Evolutionary conservation across 148 eudicot genomes (phyloP).

Genomic region (Pouteria glomerata): DNA sequence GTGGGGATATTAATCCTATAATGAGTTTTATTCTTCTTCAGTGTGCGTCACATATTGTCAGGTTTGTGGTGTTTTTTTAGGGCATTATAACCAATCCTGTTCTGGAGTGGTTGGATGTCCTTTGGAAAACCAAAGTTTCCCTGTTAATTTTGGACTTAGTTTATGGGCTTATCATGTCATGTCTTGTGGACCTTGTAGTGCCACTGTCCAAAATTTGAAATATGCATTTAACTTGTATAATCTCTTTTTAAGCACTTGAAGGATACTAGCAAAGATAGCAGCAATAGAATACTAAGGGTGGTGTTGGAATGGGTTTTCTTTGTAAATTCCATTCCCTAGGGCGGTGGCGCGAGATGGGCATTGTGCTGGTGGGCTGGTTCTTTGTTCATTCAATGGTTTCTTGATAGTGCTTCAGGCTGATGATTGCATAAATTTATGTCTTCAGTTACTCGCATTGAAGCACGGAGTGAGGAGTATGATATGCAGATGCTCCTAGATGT

Average conservation of each 20-base stretch:
- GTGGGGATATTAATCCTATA: too few relatives aligned
- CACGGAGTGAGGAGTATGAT: constrained; percentile 52
- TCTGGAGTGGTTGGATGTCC: neutral
- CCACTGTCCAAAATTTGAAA: neutral
- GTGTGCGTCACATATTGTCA: neutral
- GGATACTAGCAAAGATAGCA: too few relatives aligned
- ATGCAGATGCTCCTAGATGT: constrained; percentile 59
- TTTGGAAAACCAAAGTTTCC: neutral
- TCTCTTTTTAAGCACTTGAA: neutral
- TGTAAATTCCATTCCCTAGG: neutral
- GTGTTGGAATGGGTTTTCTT: neutral
- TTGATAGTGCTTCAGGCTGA: too few relatives aligned
- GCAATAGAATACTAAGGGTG: neutral
- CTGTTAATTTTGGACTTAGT: neutral
- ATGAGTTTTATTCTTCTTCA: neutral
- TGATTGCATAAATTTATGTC: neutral
- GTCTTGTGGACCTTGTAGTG: neutral
- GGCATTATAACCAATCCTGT: neutral
- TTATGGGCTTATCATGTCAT: neutral
- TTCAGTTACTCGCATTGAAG: constrained; percentile 71
- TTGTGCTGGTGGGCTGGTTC: neutral
- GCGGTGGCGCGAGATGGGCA: neutral
- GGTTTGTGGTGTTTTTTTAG: neutral
- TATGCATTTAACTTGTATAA: neutral
- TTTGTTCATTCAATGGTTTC: too few relatives aligned